A percentile compares a stretch with the other conserved stretches of the same genome.
These are phyloP conservation scores for Zygosaccharomyces rouxii DNA, from an alignment of 805 yeast species.

Conservation along the genomic window DNA sequence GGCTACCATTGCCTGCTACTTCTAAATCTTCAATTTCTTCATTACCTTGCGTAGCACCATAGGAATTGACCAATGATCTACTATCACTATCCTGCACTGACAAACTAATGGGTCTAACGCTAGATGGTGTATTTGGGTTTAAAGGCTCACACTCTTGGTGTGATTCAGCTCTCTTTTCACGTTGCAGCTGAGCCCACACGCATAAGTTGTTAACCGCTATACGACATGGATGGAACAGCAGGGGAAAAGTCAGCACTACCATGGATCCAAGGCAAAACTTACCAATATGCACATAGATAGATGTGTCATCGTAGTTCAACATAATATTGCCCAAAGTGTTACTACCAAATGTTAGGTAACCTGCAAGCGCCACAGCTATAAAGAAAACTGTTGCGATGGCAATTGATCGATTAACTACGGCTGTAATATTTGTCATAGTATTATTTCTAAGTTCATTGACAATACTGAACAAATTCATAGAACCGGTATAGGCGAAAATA, in stretches of 20 bases:
- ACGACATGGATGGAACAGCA: conserved; percentile 78
- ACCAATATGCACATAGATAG: conserved; percentile 48
- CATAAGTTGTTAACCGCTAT: conserved; percentile 64
- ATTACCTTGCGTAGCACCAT: background rate
- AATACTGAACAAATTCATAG: conserved; percentile 75
- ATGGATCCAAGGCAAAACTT: conserved; percentile 60
- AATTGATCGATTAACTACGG: conserved; percentile 46
- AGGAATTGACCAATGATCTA: conserved; percentile 7
- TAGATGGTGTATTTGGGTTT: background rate
- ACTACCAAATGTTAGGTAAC: conserved; percentile 72
- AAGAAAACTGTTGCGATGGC: conserved; percentile 54
- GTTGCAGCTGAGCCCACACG: conserved; percentile 40
- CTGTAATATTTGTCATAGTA: conserved; percentile 43
- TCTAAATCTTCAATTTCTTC: conserved; percentile 1
- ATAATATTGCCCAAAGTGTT: conserved; percentile 62
- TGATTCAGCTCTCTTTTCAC: conserved; percentile 7
- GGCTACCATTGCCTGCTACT: conserved; percentile 2
- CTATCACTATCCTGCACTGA: conserved; percentile 15
- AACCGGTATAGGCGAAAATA: conserved; percentile 77
- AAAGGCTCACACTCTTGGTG: conserved; percentile 4
- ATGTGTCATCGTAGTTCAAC: conserved; percentile 56
- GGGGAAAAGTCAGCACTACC: conserved; percentile 73
- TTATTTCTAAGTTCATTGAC: conserved; percentile 62
- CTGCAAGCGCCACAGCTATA: conserved; percentile 58
- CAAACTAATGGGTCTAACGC: conserved; percentile 11